Percentiles rank a stretch among this genome's conserved stretches.
These are phyloP conservation scores for Phaeosphaeriaceae sp. DNA, from an alignment of 2,329 filamentous ascomycete genomes.

Conservation along the genomic window DNA sequence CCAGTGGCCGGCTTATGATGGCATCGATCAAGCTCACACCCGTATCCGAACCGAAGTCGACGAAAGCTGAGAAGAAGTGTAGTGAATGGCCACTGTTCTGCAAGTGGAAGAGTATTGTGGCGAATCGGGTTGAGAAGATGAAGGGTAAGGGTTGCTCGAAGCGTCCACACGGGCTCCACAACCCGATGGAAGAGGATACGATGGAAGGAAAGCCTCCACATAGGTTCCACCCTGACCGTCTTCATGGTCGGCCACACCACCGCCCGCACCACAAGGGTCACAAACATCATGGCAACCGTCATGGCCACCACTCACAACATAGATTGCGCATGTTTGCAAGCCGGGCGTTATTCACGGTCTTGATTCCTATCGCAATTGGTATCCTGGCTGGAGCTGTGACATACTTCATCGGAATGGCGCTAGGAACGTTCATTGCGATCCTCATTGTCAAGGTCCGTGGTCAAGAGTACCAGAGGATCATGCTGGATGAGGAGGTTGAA, in stretches of 20 bases:
- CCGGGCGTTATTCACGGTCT: conserved; percentile 66
- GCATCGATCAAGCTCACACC: conserved; percentile 42
- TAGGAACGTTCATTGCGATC: conserved; percentile 67
- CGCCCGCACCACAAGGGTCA: conserved; percentile 30
- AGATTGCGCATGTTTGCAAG: conserved; percentile 43
- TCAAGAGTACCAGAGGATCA: conserved; percentile 44
- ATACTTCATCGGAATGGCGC: conserved; percentile 70
- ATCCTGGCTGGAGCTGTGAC: conserved; percentile 71
- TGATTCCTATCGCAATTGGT: conserved; percentile 72
- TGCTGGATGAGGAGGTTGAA: conserved; percentile 37
- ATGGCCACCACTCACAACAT: conserved; percentile 30
- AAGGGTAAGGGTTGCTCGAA: conserved; percentile 47
- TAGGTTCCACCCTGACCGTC: conserved; percentile 38
- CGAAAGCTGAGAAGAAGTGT: conserved; percentile 39
- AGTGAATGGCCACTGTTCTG: conserved; percentile 48
- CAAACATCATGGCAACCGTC: conserved; percentile 18
- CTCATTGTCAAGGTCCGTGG: conserved; percentile 64
- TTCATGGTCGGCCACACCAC: conserved; percentile 28
- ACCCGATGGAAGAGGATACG: conserved; percentile 40
- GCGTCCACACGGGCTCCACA: conserved; percentile 30
- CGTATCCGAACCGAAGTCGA: conserved; percentile 22
- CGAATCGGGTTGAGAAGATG: conserved; percentile 43
- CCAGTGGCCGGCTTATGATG: conserved; percentile 46
- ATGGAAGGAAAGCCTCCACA: conserved; percentile 43
- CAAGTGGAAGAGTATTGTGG: conserved; percentile 51